Evolutionary conservation across 1,139 yeast genomes (phyloP).

Genomic region (Kluyveromyces sp.): DNA sequence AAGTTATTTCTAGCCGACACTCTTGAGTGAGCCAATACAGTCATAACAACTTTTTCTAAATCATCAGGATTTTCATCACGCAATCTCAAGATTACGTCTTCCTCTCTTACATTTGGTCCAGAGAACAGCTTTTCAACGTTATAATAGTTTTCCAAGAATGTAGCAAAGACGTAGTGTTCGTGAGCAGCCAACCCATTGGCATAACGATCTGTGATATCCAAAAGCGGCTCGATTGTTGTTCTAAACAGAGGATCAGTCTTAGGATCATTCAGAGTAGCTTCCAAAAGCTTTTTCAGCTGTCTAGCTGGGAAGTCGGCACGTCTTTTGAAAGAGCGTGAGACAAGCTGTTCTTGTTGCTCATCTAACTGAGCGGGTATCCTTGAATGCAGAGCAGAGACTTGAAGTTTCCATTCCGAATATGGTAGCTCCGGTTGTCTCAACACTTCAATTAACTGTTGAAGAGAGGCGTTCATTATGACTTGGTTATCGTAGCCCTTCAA

Average conservation of each 20-base stretch:
- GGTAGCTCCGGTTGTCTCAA: conserved; percentile 80
- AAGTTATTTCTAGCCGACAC: conserved; percentile 90
- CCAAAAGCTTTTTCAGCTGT: conserved; percentile 53
- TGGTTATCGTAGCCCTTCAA: conserved; percentile 91
- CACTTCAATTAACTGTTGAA: conserved; percentile 62
- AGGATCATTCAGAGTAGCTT: conserved; percentile 37
- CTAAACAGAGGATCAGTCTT: conserved; percentile 46
- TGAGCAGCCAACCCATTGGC: conserved; percentile 73
- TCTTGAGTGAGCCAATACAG: conserved; percentile 83
- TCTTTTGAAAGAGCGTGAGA: conserved; percentile 63
- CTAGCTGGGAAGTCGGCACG: conserved; percentile 90
- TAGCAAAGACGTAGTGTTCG: conserved; percentile 69
- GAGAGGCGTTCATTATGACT: conserved; percentile 79
- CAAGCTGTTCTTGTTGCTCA: conserved; percentile 51
- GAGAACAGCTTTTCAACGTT: conserved; percentile 71
- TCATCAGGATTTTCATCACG: conserved; percentile 84
- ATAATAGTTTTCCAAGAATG: conserved; percentile 63
- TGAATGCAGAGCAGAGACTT: conserved; percentile 84
- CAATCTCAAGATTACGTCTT: conserved; percentile 73
- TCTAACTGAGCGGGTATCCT: conserved; percentile 79
- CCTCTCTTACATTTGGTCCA: conserved; percentile 70
- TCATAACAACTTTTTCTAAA: conserved; percentile 61
- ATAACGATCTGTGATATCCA: conserved; percentile 63
- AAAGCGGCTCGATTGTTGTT: conserved; percentile 64
- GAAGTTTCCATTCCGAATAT: conserved; percentile 83